Evolutionary conservation across 768 basidiomycete genomes (phyloP), one percentile per base, ranked within the genome.

Genomic region (Trametes villosa): DNA sequence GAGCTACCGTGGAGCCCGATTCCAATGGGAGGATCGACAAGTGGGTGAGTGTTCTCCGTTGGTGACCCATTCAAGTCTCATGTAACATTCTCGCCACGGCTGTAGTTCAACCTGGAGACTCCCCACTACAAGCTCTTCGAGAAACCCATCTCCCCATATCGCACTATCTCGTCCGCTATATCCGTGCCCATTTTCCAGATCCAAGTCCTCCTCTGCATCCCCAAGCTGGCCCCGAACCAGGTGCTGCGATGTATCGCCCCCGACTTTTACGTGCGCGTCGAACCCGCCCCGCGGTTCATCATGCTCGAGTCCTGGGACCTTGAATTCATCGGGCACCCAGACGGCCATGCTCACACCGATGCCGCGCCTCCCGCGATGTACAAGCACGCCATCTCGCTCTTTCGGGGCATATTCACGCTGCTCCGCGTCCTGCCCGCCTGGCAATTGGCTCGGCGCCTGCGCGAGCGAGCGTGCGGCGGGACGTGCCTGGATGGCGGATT

Each of bases 71-170:
- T 15, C 7, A 5, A 11, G 12, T 22, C 26, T n/a, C 29, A 24
- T 62, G 67, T 34, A 24, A 22, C 42, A 45, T 18, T 22, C 36
- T 27, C 50, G 27, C 45, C 24, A 11, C 20, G 27, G 42, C 59
- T n/a, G 20, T 56, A 92, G 91, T 92, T 92, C 80, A 92, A 92
- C 73, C 78, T 92, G 51, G 90, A 92, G 75, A 90, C 85, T 1
- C 87, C 87, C n/a, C n/a, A n/a, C n/a, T n/a, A n/a, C n/a, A 86
- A 91, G 61, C 67, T 79, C n/a, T 87, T 86, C 73, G 84, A 81
- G 62, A 83, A 85, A 61, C 79, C 84, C 45, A 81, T 85, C 31
- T 83, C 85, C 57, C 77, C 79, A 7, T 92, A 87, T 72, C 82
- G 82, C 54, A 75, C 82, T 24, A 78, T 91, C 15, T 88, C 87